Base-by-base conservation (phyloP, 2,329 filamentous ascomycete species). In the Aspergillus brasiliensis region DNA sequence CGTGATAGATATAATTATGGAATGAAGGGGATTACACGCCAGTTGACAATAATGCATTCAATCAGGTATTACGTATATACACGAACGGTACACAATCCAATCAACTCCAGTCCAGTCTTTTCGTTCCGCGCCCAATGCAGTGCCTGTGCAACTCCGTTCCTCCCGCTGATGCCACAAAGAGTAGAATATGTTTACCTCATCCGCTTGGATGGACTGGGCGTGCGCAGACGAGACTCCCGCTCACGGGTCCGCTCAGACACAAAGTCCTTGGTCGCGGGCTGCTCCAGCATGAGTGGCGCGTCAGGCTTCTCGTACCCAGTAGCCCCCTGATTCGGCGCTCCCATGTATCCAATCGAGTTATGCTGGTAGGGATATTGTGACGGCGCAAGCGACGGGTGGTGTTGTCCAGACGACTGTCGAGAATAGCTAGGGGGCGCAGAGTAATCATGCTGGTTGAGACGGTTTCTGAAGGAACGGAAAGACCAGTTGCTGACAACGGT, bases 401-500 rank as follows among this genome's bases (percentile, higher is more conserved):
- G 65, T 37, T 70, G 68, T 17, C 58, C 59, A 15, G 63, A 67
- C 1, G 68, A 60, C 19, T 71, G 69, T 28, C 65, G 67, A 15
- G 67, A 40, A 19, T 68, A 67, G 56, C 61, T 67, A 25, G 69
- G 61, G 2, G 69, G 58, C 8, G 65, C 70, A 6, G 63, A 27
- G 51, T 71, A 73, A 34, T 70, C 66, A 27, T 72, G 70, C 51
- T 72, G 75, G 51, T 66, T 71, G 25, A 65, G 71, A 62, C 67
- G 71, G 63, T 70, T 76, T 68, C 72, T 71, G 66, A 86, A 81
- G 54, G 84, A 79, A 59, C 81, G 80, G 71, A 88, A 87, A 2
- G 84, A 84, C 72, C 84, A 80, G 70, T 88, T 88, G 58, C 83
- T 84, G 60, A 85, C 77, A 46, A 82, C 80, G 54, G 87, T 81